Evolutionary conservation across 2,329 filamentous ascomycete genomes (phyloP).

Genomic region (Sporothrix phasma): DNA sequence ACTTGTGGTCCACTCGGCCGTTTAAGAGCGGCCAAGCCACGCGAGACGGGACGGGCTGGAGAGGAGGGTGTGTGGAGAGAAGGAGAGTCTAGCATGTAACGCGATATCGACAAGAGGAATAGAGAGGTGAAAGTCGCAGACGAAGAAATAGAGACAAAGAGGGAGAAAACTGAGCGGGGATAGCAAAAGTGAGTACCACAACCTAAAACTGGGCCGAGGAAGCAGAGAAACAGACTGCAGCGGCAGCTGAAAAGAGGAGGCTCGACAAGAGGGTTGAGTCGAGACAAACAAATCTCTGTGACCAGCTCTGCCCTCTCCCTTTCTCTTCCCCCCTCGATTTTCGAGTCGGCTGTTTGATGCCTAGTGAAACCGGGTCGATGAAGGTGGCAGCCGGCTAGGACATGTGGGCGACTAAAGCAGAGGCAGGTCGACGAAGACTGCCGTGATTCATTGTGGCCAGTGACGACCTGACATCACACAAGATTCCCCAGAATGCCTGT

Average conservation of each 20-base stretch:
- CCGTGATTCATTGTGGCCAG: background rate
- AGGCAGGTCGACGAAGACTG: background rate
- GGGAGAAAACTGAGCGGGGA: background rate
- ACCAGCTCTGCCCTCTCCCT: background rate
- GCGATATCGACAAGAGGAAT: background rate
- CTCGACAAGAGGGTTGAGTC: background rate
- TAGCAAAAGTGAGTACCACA: too few species aligned
- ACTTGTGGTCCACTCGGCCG: conserved; percentile 9
- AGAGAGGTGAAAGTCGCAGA: background rate
- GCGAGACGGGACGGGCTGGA: conserved; percentile 12
- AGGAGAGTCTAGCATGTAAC: background rate
- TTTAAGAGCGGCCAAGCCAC: conserved; percentile 13
- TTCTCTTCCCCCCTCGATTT: background rate
- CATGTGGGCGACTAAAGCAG: background rate
- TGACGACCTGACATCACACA: background rate
- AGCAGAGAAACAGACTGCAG: background rate
- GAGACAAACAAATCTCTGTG: background rate
- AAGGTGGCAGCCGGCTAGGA: background rate
- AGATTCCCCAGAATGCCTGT: background rate
- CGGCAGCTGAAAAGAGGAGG: conserved; percentile 6
- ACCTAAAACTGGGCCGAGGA: background rate
- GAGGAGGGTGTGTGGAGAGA: conserved; percentile 5
- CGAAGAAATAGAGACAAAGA: background rate
- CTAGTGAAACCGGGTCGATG: conserved; percentile 15
- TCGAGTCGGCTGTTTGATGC: conserved; percentile 8